Evolutionary conservation across 2,329 filamentous ascomycete species (phyloP), one percentile per base, ranked within the genome.

Genomic region (Aureobasidium sp.): DNA sequence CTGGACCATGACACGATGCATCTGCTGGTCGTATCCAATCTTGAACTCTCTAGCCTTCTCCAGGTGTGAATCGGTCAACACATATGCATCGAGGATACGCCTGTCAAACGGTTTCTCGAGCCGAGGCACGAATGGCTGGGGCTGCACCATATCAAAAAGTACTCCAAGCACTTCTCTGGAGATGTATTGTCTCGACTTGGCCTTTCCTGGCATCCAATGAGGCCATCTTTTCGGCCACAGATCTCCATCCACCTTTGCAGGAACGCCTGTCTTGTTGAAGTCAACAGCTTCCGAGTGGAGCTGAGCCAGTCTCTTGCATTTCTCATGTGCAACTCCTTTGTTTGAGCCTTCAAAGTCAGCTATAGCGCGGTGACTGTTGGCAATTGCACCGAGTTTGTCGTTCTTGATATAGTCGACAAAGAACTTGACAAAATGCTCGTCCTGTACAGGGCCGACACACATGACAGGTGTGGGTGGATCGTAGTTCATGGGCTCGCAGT

Each of bases 341-440:
- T 68, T 4, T 82, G 76, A 9, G n/a, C 36, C 37, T 12, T 58
- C 12, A 68, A 72, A 70, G 47, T 99, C 94, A 0, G 91, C 87
- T 68, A 84, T 84, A 1, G 87, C 92, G 20, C 96, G 77, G 74
- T 99, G 94, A 0, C 91, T 84, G 66, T 84, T 83, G 0, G 94
- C 94, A 70, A 99, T 96, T 3, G 81, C 80, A 0, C 86, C 85
- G 1, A 99, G 81, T 14, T 84, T 84, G 70, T 97, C 90, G 66
- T 95, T 92, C 76, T 95, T 94, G 84, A 97, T 92, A 69, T 96
- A 96, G 3, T 84, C 84, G 34, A 96, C 89, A 68, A 97, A 97
- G 75, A 97, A 97, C 0, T 86, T 82, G 31, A 84, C 87, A 49
- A 97, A 83, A 64, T 96, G 88, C 5, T 85, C 78, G 0, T 89